Percentiles rank a stretch among this genome's conserved stretches.
These are phyloP conservation scores for Lepidium africanum DNA, from an alignment of 345 rosid genomes.

Conservation along the genomic window DNA sequence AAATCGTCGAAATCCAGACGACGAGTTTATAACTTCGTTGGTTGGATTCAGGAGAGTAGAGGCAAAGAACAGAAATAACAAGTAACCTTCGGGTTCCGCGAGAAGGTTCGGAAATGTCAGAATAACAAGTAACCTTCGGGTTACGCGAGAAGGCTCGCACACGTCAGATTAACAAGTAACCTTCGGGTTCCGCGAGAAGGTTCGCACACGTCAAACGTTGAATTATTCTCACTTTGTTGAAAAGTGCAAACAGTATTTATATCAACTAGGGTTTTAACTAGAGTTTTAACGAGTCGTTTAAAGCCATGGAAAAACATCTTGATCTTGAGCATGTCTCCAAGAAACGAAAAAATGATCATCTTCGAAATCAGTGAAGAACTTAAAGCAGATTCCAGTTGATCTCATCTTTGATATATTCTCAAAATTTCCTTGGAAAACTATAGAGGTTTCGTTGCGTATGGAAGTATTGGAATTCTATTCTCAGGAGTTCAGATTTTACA, in stretches of 20 bases:
- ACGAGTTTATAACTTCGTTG: constrained; percentile 1
- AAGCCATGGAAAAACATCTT: too few species aligned
- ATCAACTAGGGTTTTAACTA: not conserved
- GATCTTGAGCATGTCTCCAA: too few species aligned
- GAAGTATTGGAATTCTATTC: too few species aligned
- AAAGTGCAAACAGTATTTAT: not conserved
- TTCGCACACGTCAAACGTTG: not conserved
- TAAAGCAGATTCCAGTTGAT: too few species aligned
- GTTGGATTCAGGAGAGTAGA: not conserved
- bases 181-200: not conserved
- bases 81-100: not conserved
- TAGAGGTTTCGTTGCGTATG: too few species aligned
- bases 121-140: not conserved
- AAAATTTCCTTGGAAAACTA: too few species aligned
- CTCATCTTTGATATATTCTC: too few species aligned
- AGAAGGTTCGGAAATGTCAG: constrained; percentile 1
- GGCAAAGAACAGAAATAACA: not conserved
- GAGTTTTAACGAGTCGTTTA: too few species aligned
- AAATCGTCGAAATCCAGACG: not conserved
- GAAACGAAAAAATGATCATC: too few species aligned
- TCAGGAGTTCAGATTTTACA: too few species aligned
- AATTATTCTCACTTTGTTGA: not conserved
- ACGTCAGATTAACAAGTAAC: not conserved
- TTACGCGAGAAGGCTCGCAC: not conserved
- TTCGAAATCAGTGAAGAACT: too few species aligned